Base-by-base conservation (phyloP, 1,284 basidiomycete genomes). In the Trametes polyzona region DNA sequence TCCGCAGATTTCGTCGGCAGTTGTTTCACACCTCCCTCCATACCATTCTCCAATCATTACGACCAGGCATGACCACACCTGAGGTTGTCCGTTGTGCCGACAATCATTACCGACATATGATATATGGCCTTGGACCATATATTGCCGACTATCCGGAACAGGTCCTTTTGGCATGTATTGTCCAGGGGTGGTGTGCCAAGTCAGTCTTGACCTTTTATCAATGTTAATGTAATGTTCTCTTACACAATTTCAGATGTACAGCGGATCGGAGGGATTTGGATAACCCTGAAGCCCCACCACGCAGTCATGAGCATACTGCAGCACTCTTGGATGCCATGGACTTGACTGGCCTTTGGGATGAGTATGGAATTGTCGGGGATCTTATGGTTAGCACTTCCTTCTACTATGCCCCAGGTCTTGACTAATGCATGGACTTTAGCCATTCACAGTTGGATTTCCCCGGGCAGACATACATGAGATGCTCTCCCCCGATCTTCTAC, bases 301-400 rank as follows among this genome's bases (percentile, higher is more conserved):
- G 65, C 8, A 52, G 43, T 3, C 52, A 40, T 30, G 61, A 56
- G 11, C 58, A 55, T 30, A 61, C 56, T 2, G 44, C 54, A 10
- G n/a, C 36, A 4, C 39, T 63, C 1, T 11, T 63, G 4, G 27
- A 55, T 4, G 23, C 29, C 6, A 26, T 61, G 9, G 43, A 54
- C 16, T 47, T 55, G 2, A 47, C 43, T 11, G 19, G 11, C 4
- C 43, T 67, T 3, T 64, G 61, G 58, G 53, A 64, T 14, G 55
- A 59, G 0, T 67, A 55, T 33, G 64, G 66, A 0, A 58, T 66
- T 27, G 58, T 64, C 16, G 50, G 41, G 12, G 64, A 65, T 47
- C 16, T 65, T 14, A 35, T 52, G 29, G 64, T 66, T 43, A 21
- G 11, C 2, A 2, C 3, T 27, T 33, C 12, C 26, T 3, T 7